Conservation (phyloP, 2,329 filamentous ascomycete species). For the Xylaria sp. region DNA sequence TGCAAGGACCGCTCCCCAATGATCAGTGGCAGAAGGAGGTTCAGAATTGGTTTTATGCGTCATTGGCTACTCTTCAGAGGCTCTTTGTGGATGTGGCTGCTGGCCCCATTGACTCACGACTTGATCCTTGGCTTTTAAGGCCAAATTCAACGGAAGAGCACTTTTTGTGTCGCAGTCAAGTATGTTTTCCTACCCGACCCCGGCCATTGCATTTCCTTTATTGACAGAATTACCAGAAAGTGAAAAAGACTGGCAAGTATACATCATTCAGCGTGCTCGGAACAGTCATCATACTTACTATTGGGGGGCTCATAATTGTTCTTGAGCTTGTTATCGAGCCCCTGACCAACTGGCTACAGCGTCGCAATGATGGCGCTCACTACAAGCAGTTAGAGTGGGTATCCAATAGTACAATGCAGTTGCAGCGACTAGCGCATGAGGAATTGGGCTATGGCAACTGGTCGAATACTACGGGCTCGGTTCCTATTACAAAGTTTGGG, state of each 20-base stretch:
- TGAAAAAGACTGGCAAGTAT: neutral
- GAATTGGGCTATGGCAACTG: neutral
- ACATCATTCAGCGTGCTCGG: neutral
- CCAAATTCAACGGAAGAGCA: neutral
- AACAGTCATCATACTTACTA: neutral
- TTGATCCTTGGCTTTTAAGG: neutral
- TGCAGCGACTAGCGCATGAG: too few species aligned
- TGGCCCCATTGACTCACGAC: neutral
- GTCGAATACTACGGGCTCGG: neutral
- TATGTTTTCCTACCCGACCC: neutral
- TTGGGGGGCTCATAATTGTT: neutral
- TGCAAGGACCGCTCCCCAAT: neutral
- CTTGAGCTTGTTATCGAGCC: neutral
- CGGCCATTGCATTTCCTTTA: neutral
- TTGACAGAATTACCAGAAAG: neutral
- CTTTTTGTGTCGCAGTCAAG: neutral
- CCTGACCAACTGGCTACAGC: neutral
- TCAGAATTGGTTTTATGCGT: neutral
- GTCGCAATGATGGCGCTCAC: neutral
- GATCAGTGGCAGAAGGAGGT: constrained; percentile 1
- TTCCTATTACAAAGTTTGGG: neutral
- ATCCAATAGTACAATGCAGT: too few species aligned
- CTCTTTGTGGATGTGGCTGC: neutral
- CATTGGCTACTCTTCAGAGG: neutral
- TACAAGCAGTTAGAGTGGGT: too few species aligned